Evolutionary conservation across 805 yeast genomes (phyloP), one percentile per base, ranked within the genome.

Genomic region (Kodamaea hsintzibuensis): DNA sequence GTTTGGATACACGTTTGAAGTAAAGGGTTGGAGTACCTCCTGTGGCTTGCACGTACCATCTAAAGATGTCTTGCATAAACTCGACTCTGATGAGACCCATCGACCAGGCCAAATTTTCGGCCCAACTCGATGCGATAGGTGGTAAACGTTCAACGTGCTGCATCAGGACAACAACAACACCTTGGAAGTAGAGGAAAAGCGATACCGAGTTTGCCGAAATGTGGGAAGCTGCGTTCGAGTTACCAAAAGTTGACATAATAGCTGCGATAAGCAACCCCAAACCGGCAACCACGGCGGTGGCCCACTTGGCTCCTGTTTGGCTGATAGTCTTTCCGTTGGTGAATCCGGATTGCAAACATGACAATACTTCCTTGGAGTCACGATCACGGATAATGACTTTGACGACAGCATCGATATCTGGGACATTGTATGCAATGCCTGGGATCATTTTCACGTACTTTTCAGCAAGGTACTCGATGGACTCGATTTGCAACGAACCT

Each of bases 71-170:
- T 71, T 92, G 97, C 96, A 92, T 89, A 67, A 91, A 92, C 2
- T 65, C 63, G 42, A 88, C 81, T 66, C 86, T 77, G 61, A 92
- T 89, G 55, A 92, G 77, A 1, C 98, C 98, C 88, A 92, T 89
- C 1, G 97, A 89, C 98, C 98, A 92, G 27, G 91, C 91, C 64
- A 92, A 77, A 65, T 92, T 91, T 69, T 89, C 96, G 6, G 91
- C 77, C 98, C 98, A 92, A 8, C 96, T 85, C 10, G 88, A 80
- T 7, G 96, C 97, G 63, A 92, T 90, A 14, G 97, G 97, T 7
- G 98, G 98, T 4, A 89, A 86, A 54, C 87, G 77, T 63, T 86
- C 90, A 47, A 91, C 97, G 57, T 88, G 87, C 68, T 86, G 82
- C 97, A 92, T 89, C 27, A 87, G 78, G 44, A 91, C 84, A 50